Percentiles rank a stretch among this genome's conserved stretches.
Evolutionary conservation across 805 yeast species (phyloP).

Genomic region (Candida insectorum): DNA sequence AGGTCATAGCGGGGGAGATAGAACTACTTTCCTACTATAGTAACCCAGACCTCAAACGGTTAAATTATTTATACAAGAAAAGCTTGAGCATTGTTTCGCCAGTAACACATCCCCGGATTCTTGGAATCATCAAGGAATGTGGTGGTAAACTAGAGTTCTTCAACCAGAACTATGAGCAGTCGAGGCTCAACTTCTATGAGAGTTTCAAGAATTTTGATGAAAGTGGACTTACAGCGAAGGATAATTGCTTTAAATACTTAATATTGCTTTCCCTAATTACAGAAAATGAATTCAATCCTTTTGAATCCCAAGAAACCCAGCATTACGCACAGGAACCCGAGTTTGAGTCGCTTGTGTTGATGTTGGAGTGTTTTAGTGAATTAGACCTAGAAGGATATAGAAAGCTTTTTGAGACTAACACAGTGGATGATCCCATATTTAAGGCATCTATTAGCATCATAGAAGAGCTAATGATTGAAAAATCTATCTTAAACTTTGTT

Average conservation of each 20-base stretch:
- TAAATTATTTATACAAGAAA: constrained; percentile 48
- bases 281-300: constrained; percentile 67
- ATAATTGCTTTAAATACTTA: constrained; percentile 56
- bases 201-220: constrained; percentile 44
- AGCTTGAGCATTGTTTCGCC: constrained; percentile 48
- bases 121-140: constrained; percentile 74
- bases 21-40: constrained; percentile 43
- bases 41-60: constrained; percentile 27
- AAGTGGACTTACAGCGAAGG: constrained; percentile 45
- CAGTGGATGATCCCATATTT: constrained; percentile 35
- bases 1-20: constrained; percentile 65
- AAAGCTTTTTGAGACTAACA: constrained; percentile 16
- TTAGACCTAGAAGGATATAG: constrained; percentile 21
- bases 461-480: constrained; percentile 27
- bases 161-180: constrained; percentile 55
- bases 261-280: constrained; percentile 59
- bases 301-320: constrained; percentile 68
- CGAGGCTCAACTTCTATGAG: constrained; percentile 59
- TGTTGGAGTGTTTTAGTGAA: constrained; percentile 30
- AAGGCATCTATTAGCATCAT: constrained; percentile 23
- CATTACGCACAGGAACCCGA: constrained; percentile 39
- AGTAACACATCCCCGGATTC: constrained; percentile 70
- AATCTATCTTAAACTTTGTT: constrained; percentile 24
- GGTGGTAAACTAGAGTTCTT: constrained; percentile 69
- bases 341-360: constrained; percentile 21